Base-by-base conservation (phyloP, 192 early-diverging fungal species). In the Globomyces pollinis-pini region DNA sequence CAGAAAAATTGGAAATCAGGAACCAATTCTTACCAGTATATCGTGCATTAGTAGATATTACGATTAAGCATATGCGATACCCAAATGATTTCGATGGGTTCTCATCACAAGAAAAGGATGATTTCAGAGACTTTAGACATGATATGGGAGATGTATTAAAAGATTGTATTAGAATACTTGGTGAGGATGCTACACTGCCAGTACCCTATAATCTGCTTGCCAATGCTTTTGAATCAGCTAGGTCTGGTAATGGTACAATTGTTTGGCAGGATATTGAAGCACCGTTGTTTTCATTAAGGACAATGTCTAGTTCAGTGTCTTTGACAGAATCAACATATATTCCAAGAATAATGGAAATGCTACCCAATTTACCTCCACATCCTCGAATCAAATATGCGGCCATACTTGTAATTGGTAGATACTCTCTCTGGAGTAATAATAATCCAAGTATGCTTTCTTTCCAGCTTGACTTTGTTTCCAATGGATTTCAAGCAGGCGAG, bases 101-200 rank as follows among this genome's bases (percentile, higher is more conserved):
- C 87, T 86, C 86, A 0, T 88, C 90, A 8, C 77, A 89, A 64
- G 88, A 94, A 60, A 81, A 90, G n/a, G 97, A 99, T 59, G 90
- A 96, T 26, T 99, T 99, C 64, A 75, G 94, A 34, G 91, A 96
- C 26, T 96, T 98, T 69, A 82, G 97, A 21, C 95, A 99, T 71
- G 77, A 84, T 26, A 91, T 98, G 76, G 97, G 95, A 39, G 94
- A 97, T 60, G 90, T 94, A 38, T 77, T 99, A 33, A 99, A 99
- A 73, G 88, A 90, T 62, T 94, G 94, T 59, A 91, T 92, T 38
- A 65, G 77, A 11, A 85, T 98, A 12, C 64, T 94, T 0, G 93
- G 94, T 3, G 78, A 79, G 9, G 73, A 86, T 1, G 77, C 77
- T 26, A 87, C 91, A 13, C 71, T 99, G 20, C 60, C 69, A 0